phyloP scores from a whole-genome alignment of 202 grass and related monocot species.

The Elaeis oleifera region DNA sequence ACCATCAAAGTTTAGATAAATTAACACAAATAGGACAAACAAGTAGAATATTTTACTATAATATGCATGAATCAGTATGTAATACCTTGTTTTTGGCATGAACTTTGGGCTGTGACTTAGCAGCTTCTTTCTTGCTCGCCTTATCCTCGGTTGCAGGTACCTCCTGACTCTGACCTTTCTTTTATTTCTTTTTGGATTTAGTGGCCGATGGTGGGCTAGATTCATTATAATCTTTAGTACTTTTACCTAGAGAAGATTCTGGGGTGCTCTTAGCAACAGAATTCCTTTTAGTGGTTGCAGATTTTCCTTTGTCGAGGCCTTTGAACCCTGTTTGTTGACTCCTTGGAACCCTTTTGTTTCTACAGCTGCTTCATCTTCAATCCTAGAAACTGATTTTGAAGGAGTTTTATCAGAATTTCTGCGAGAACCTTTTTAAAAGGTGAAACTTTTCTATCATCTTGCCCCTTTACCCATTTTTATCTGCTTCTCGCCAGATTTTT shows the following conservation, averaged over 20 bases:
- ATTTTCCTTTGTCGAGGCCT: conserved; percentile 27
- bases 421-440: conserved; percentile 18
- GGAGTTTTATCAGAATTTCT: conserved; percentile 26
- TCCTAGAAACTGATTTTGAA: conserved; percentile 22
- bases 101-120: conserved; percentile 26
- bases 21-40: not conserved
- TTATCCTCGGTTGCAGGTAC: conserved; percentile 18
- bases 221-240: not conserved
- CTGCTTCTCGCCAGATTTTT: conserved; percentile 27
- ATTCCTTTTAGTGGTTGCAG: conserved; percentile 20
- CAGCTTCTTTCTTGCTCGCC: conserved; percentile 30
- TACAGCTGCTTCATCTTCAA: conserved; percentile 16
- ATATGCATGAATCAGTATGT: not conserved
- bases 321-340: conserved; percentile 30
- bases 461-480: conserved; percentile 31
- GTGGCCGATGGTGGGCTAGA: conserved; percentile 25
- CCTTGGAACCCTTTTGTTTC: conserved; percentile 29
- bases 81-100: conserved; percentile 59
- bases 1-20: no score
- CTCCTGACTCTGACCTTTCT: conserved; percentile 39
- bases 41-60: not conserved
- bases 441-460: conserved; percentile 36
- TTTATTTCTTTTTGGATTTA: conserved; percentile 51
- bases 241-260: conserved; percentile 11
- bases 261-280: conserved; percentile 14